phyloP scores from a whole-genome alignment of 140 eudicot genomes.

The Cichorium intybus region DNA sequence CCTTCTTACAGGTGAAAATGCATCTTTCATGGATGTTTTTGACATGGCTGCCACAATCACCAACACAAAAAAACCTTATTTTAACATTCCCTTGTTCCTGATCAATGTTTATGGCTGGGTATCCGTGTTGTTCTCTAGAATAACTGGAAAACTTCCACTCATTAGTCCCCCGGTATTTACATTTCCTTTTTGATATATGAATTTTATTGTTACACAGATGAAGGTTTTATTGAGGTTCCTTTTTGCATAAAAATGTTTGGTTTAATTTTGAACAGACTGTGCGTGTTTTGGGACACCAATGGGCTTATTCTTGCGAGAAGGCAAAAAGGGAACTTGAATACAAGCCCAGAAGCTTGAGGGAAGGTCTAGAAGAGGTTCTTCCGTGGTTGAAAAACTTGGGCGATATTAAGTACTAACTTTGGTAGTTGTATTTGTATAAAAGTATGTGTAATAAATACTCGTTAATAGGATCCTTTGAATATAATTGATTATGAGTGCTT shows the following conservation, averaged over 20 bases:
- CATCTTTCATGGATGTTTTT: slow-evolving; percentile 74
- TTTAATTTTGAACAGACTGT: slow-evolving; percentile 46
- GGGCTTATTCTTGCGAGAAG: slow-evolving; percentile 83
- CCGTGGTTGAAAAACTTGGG: slow-evolving; percentile 76
- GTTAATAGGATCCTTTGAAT: background rate
- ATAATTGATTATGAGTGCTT: too few relatives aligned
- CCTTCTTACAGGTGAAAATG: slow-evolving; percentile 95
- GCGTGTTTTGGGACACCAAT: slow-evolving; percentile 55
- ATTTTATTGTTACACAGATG: too few relatives aligned
- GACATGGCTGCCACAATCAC: slow-evolving; percentile 72
- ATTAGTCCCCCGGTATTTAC: slow-evolving; percentile 86
- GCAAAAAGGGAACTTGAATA: slow-evolving; percentile 74
- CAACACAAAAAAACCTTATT: slow-evolving; percentile 53
- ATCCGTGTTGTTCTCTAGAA: slow-evolving; percentile 51
- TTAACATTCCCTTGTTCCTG: slow-evolving; percentile 56
- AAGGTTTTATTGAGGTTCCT: too few relatives aligned
- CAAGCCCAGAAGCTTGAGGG: slow-evolving; percentile 71
- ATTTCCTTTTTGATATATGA: background rate
- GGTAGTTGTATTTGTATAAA: too few relatives aligned
- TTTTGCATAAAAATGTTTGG: background rate
- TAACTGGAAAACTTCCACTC: slow-evolving; percentile 79
- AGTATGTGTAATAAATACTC: background rate
- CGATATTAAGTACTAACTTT: slow-evolving; percentile 58
- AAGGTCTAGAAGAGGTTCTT: slow-evolving; percentile 76
- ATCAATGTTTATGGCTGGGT: slow-evolving; percentile 77